Base-by-base conservation (phyloP, 2,329 filamentous ascomycete genomes). In the Aureobasidium musti region DNA sequence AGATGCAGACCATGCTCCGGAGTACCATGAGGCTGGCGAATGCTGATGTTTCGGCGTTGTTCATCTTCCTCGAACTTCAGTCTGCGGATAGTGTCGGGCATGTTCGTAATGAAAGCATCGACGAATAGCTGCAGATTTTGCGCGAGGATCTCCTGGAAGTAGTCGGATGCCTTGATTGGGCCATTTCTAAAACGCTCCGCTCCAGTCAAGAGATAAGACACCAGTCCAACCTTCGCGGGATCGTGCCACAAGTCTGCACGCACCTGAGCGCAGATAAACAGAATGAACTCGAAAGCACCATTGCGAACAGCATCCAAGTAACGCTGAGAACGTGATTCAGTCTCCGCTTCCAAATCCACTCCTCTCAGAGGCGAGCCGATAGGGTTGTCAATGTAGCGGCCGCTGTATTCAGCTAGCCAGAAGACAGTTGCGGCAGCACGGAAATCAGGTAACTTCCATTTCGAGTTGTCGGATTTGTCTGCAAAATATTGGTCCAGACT, bases 321-420 rank as follows among this genome's bases (percentile, higher is more conserved):
- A 49, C 86, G 83, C 65, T 88, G 88, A 1, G 88, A 87, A 67
- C 91, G 83, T 70, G 87, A 83, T 54, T 86, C 85, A 63, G 89
- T 87, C 77, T 95, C 91, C 78, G 80, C 79, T 57, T 81, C 79
- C 37, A 91, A 79, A 73, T 92, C 86, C 65, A 89, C 84, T 56
- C 84, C 85, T 50, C 83, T 82, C 33, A 87, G 81, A 30, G 82
- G 82, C 57, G 85, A 83, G 69, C 85, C 82, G 39, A 86, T 83
- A 23, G 86, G 84, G 72, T 89, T 86, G 71, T 96, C 92, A 67
- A 91, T 83, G 75, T 93, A 97, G 82, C 92, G 91, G 2, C 92
- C 91, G 71, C 91, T 95, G 78, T 97, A 97, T 74, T 98, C 92
- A 37, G 91, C 89, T 54, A 97, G 84, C 95, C 95, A 99, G 84